Evolutionary conservation across 352 stramenopile species (phyloP), one percentile per base, ranked within the genome.

Genomic region (Globisporangium megalacanthum): DNA sequence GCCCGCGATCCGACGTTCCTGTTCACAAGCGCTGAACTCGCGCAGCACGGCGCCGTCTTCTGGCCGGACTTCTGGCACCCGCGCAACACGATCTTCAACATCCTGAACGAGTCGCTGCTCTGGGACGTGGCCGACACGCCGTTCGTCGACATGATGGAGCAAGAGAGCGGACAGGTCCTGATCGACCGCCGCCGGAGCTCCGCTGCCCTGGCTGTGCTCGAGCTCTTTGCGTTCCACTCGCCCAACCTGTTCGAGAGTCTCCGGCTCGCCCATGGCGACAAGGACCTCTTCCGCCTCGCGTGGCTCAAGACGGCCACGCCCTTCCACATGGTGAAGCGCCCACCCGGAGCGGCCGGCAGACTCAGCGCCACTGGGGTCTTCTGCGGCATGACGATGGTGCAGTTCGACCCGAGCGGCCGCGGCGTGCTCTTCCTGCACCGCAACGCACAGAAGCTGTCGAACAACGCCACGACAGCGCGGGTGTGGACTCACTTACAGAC

Each of bases 1-100:
- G 73, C 85, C 11, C 54, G 65, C 11, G 79, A 92, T 51, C 80
- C 80, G 50, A 84, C 70, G 6, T 92, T 73, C 61, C 58, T 92
- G 6, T 92, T 92, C 52, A 44, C 73, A 1, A 65, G 65, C 14
- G 60, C 59, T 3, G 62, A 89, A 61, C 89, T 79, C 39, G 46
- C 25, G 13, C 17, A 56, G 13, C 65, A 61, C 29, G 77, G 78
- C 20, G 73, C 83, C 33, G 48, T 92, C 13, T 91, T 90, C 59
- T 92, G 80, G 80, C 81, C 81, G 7, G 81, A 92, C 48, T 88
- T 88, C 53, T 92, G 77, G 77, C 79, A 89, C 54, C 82, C 82
- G 5, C 54, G 70, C n/a, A 76, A 83, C 51, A 88, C 77, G 42
- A 86, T 87, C 36, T 89, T 88, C 64, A 84, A 85, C 47, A 76